Evolutionary conservation across 768 basidiomycete species (phyloP), one percentile per base, ranked within the genome.

Genomic region (Pulveroboletus sp.): DNA sequence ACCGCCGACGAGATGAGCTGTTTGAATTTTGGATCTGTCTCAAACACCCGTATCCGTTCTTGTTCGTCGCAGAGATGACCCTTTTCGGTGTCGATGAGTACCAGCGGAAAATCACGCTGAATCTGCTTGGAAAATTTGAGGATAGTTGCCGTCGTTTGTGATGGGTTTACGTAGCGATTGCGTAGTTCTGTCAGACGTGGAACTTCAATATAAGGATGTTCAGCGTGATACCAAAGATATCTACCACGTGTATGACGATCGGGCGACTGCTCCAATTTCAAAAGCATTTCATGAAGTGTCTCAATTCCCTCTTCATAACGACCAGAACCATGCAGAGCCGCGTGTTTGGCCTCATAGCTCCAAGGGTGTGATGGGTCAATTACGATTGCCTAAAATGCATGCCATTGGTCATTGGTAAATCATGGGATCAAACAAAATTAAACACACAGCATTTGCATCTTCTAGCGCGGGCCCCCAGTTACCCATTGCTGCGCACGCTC

Each of bases 281-380:
- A 32, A 24, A 46, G 7, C 40, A 61, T 42, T 13, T 45, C 40
- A 6, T 52, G 16, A 4, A 49, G 14, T 6, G 60, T 23, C 20
- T 38, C 40, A 12, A 61, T 56, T 4, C 60, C 59, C 19, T 61
- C 60, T 3, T 47, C 40, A n/a, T 59, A 59, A 20, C 23, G 40
- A 34, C 47, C 33, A 31, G 35, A 29, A 24, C 57, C 53, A n/a
- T 52, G 50, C 6, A 62, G 40, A 8, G 53, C 59, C 6, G 40
- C 21, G 35, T 48, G 50, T 27, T 41, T 61, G 9, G 24, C 20
- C 36, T 61, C 36, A 6, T 62, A 56, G 0, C 50, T 34, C 31
- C 21, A 17, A 34, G 38, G 50, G 16, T 43, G 21, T 8, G 43
- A 50, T 8, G 59, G 36, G 33, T 62, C 43, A 19, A 55, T 50